phyloP scores from a whole-genome alignment of 768 basidiomycete genomes.

The Pleurotus pulmonarius region DNA sequence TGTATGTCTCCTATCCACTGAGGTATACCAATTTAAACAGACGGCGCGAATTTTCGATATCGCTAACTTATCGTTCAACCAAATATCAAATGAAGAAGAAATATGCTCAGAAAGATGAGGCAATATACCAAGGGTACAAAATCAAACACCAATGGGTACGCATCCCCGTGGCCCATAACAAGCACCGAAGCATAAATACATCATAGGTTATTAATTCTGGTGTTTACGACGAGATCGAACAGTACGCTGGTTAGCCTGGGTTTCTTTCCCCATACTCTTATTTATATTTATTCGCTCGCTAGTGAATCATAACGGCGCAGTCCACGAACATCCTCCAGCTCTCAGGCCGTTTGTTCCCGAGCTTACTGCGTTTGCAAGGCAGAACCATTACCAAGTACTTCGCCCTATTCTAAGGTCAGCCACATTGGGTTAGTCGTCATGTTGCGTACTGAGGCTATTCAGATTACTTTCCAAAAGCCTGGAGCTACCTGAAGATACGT shows the following conservation, averaged over 20 bases:
- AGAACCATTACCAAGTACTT: slow-evolving; percentile 50
- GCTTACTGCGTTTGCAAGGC: slow-evolving; percentile 42
- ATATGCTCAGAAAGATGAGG: slow-evolving; percentile 36
- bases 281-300: too few species aligned
- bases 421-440: neutral
- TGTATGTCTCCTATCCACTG: too few species aligned
- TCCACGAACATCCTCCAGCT: slow-evolving; percentile 43
- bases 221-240: slow-evolving; percentile 39
- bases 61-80: slow-evolving; percentile 38
- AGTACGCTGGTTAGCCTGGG: slow-evolving; percentile 39
- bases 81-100: slow-evolving; percentile 39
- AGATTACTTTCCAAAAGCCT: slow-evolving; percentile 50
- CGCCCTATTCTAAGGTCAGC: slow-evolving; percentile 41
- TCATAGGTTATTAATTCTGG: slow-evolving; percentile 35
- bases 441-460: neutral
- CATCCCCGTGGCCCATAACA: neutral
- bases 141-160: slow-evolving; percentile 44
- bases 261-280: too few species aligned
- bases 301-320: slow-evolving; percentile 51
- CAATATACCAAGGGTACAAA: slow-evolving; percentile 53
- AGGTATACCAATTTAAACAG: slow-evolving; percentile 21
- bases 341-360: slow-evolving; percentile 51
- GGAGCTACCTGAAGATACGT: slow-evolving; percentile 49
- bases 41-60: slow-evolving; percentile 44
- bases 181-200: neutral